These are phyloP conservation scores for Trametes villosa DNA, from an alignment of 768 basidiomycete species.

Conservation along the genomic window DNA sequence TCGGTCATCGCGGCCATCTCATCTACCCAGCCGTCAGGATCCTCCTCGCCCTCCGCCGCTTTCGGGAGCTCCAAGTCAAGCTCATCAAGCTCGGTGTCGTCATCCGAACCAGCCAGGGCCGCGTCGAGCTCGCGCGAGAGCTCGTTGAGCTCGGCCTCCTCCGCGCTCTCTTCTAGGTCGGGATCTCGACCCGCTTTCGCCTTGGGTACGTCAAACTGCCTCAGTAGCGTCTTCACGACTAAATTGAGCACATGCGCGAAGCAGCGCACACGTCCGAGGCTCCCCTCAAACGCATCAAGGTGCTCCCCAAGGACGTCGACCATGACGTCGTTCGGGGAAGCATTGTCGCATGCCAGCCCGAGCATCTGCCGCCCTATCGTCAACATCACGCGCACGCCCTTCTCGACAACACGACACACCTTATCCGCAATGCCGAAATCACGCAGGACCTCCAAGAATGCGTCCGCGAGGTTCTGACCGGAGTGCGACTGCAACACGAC, in stretches of 20 bases:
- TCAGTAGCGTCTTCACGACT: conserved; percentile 12
- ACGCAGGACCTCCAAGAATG: conserved; percentile 29
- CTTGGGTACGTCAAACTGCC: conserved; percentile 9
- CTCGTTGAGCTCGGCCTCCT: no score
- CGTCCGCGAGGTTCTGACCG: conserved; percentile 32
- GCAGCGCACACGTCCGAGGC: conserved; percentile 14
- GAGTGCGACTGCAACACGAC: conserved; percentile 35
- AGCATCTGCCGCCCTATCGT: neutral
- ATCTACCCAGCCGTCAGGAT: neutral
- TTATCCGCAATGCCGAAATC: conserved; percentile 37
- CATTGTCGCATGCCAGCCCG: neutral
- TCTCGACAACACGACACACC: conserved; percentile 21
- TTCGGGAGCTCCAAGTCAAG: no score
- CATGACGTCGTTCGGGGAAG: conserved; percentile 2
- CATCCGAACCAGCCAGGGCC: no score
- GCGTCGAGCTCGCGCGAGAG: neutral
- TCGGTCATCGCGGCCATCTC: neutral
- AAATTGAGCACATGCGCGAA: conserved; percentile 28
- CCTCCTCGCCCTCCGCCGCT: no score
- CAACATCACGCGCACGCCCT: neutral
- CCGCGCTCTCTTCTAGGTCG: neutral
- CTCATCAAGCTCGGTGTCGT: no score
- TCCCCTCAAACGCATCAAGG: conserved; percentile 9
- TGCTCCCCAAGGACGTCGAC: neutral
- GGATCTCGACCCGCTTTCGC: neutral